Conservation (phyloP, 83 land plant species). For the Picea abies region DNA sequence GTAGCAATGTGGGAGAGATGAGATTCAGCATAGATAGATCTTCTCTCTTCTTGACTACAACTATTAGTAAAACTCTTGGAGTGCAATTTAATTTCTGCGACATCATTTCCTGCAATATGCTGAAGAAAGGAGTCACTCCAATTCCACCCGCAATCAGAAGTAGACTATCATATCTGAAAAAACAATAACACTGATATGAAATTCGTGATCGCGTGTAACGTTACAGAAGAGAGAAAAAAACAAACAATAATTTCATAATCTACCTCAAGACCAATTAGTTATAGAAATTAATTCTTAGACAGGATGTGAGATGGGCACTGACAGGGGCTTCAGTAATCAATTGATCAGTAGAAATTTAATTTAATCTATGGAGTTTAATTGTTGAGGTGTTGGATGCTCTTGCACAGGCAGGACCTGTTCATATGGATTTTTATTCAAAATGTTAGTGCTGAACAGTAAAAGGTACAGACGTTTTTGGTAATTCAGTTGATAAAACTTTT, state of each 20-base stretch:
- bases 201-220: slow-evolving; percentile 31
- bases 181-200: slow-evolving; percentile 1
- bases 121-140: slow-evolving; percentile 65
- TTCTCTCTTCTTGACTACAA: slow-evolving; percentile 37
- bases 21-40: slow-evolving; percentile 46
- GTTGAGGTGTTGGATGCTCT: background rate
- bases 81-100: slow-evolving; percentile 18
- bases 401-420: background rate
- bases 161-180: slow-evolving; percentile 43
- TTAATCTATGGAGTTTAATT: background rate
- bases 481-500: no score
- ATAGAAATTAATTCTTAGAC: background rate
- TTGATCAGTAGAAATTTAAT: background rate
- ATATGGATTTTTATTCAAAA: no score
- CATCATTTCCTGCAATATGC: slow-evolving; percentile 50
- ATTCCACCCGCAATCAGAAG: slow-evolving; percentile 66
- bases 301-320: background rate
- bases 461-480: no score
- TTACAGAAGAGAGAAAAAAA: background rate
- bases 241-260: background rate
- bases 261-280: slow-evolving; percentile 15
- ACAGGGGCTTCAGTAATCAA: background rate
- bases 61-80: slow-evolving; percentile 38
- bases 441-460: no score
- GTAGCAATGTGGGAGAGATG: slow-evolving; percentile 27